Evolutionary conservation across 352 stramenopile genomes (phyloP).

Genomic region (Pythium phragmitis): DNA sequence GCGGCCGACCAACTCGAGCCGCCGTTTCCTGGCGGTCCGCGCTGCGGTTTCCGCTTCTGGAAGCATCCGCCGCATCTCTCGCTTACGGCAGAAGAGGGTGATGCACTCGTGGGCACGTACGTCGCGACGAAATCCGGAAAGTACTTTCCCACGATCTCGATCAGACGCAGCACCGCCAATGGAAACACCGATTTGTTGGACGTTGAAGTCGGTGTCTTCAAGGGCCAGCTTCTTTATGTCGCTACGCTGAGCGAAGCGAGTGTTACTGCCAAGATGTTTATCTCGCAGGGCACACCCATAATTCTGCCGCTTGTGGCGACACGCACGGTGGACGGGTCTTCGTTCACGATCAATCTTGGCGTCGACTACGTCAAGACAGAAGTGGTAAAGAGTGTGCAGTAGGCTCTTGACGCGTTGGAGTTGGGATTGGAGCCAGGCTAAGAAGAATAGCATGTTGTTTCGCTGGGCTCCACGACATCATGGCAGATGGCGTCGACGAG

Average conservation of each 20-base stretch:
- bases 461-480: neutral
- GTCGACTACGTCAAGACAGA: constrained; percentile 13
- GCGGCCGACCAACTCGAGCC: constrained; percentile 34
- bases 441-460: neutral
- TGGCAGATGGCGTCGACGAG: neutral
- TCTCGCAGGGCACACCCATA: neutral
- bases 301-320: neutral
- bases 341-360: constrained; percentile 8
- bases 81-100: constrained; percentile 27
- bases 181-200: neutral
- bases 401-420: too few relatives aligned
- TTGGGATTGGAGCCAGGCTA: too few relatives aligned
- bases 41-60: constrained; percentile 46
- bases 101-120: constrained; percentile 50
- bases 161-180: constrained; percentile 14
- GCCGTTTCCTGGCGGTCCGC: constrained; percentile 32
- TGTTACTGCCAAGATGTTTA: neutral
- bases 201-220: neutral
- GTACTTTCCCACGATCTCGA: constrained; percentile 38
- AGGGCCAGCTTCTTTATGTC: constrained; percentile 1
- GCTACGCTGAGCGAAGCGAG: neutral
- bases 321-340: neutral
- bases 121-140: constrained; percentile 31
- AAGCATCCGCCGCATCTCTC: constrained; percentile 31
- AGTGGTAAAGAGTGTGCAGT: too few relatives aligned